phyloP scores from a whole-genome alignment of 208 protist genomes.

The Leishmania guyanensis region DNA sequence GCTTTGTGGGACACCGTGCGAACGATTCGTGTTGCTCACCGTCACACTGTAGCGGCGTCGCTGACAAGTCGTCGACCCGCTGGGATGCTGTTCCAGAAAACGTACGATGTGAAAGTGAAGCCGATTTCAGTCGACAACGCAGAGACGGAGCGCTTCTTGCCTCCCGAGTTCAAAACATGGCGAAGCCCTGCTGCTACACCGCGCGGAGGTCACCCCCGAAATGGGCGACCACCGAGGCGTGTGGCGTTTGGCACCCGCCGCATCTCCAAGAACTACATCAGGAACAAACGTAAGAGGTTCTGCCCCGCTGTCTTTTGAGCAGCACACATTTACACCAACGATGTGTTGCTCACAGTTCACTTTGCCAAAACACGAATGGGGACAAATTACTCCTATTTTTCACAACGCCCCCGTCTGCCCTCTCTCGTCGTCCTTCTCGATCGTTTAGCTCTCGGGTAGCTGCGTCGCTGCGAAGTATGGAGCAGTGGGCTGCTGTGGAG shows the following conservation, averaged over 20 bases:
- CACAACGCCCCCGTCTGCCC: not conserved
- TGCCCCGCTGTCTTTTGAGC: constrained; percentile 26
- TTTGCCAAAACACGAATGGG: too few species aligned
- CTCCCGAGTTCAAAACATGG: constrained; percentile 80
- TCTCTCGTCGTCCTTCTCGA: not conserved
- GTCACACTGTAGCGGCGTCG: constrained; percentile 28
- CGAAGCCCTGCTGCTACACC: constrained; percentile 47
- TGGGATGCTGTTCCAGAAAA: constrained; percentile 46
- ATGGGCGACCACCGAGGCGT: constrained; percentile 22
- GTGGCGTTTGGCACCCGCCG: constrained; percentile 71
- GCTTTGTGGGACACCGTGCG: constrained; percentile 78
- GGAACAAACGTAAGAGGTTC: constrained; percentile 58
- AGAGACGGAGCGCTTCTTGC: constrained; percentile 63
- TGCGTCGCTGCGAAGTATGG: not conserved
- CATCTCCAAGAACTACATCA: constrained; percentile 84
- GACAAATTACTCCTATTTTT: not conserved
- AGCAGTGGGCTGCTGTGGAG: not conserved
- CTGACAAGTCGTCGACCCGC: constrained; percentile 9
- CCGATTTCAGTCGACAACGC: constrained; percentile 44
- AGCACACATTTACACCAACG: not conserved
- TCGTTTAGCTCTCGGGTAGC: not conserved
- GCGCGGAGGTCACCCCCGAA: constrained; percentile 36
- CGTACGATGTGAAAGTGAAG: constrained; percentile 68
- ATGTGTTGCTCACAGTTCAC: too few species aligned
- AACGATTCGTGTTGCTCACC: constrained; percentile 52